These are phyloP conservation scores for Crithidia bombi DNA, from an alignment of 208 protist species.

Conservation along the genomic window DNA sequence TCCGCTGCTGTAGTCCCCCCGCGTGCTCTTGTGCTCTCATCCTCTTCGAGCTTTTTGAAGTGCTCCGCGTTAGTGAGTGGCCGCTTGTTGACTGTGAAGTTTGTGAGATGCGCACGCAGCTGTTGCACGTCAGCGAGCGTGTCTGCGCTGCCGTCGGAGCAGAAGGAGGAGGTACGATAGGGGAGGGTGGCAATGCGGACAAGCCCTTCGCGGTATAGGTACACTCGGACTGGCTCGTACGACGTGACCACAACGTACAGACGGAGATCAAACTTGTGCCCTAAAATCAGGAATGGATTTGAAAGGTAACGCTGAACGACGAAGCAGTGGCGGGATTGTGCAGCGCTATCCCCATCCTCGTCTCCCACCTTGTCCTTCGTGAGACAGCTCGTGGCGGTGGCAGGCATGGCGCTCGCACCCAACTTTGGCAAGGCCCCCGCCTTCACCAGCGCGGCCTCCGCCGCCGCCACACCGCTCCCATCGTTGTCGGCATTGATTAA, in stretches of 20 bases:
- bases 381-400: background rate
- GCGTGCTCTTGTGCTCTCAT: constrained; percentile 20
- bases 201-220: constrained; percentile 88
- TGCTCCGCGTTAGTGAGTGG: background rate
- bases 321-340: constrained; percentile 10
- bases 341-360: background rate
- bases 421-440: background rate
- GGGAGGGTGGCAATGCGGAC: constrained; percentile 85
- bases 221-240: constrained; percentile 79
- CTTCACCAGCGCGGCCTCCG: constrained; percentile 10
- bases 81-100: constrained; percentile 89
- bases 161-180: constrained; percentile 39
- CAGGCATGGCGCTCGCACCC: background rate
- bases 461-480: constrained; percentile 2
- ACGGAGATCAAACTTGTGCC: constrained; percentile 94
- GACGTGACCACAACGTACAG: constrained; percentile 92
- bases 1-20: background rate
- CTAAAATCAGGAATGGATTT: constrained; percentile 80
- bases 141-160: too few relatives aligned
- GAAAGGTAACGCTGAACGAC: constrained; percentile 82
- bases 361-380: background rate
- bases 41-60: background rate
- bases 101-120: constrained; percentile 86
- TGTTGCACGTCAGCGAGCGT: constrained; percentile 17
- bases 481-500: constrained; percentile 37